Evolutionary conservation across 495 filamentous ascomycete genomes (phyloP).

Genomic region (Thermothielavioides terrestris): DNA sequence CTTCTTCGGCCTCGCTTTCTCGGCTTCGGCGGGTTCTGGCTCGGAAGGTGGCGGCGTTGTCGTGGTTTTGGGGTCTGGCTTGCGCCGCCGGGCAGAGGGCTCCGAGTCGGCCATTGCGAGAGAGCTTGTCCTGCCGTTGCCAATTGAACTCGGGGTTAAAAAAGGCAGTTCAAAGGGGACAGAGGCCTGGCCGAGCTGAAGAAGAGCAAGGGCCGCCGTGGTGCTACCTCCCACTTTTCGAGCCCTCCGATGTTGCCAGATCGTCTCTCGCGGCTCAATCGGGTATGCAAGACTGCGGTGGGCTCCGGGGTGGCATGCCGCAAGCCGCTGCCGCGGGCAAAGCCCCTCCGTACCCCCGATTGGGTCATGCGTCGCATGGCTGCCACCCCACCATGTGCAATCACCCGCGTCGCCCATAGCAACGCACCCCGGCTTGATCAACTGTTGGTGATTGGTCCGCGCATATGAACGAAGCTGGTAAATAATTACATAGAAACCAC

Average conservation of each 20-base stretch:
- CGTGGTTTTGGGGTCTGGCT: slow-evolving; percentile 15
- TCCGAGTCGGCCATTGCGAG: slow-evolving; percentile 22
- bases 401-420: slow-evolving; percentile 15
- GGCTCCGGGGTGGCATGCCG: not conserved
- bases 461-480: not conserved
- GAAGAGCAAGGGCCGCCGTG: too few species aligned
- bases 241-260: slow-evolving; percentile 11
- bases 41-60: slow-evolving; percentile 4
- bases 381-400: not conserved
- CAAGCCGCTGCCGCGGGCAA: too few species aligned
- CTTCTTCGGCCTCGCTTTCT: slow-evolving; percentile 7
- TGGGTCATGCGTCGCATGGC: not conserved
- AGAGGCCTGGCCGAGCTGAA: too few species aligned
- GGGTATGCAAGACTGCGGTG: slow-evolving; percentile 11
- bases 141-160: too few species aligned
- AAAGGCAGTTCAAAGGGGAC: not conserved
- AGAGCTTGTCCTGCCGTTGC: too few species aligned
- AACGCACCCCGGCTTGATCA: not conserved
- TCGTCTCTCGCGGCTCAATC: not conserved
- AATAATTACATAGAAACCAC: slow-evolving; percentile 5
- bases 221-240: too few species aligned
- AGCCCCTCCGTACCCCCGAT: slow-evolving; percentile 1
- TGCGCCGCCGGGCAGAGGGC: slow-evolving; percentile 22
- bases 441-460: slow-evolving; percentile 6
- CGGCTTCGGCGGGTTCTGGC: slow-evolving; percentile 9